Percentiles rank a stretch among this genome's conserved stretches.
Conservation (phyloP, 768 basidiomycete genomes). For the Rhizopogon vinicolor region DNA sequence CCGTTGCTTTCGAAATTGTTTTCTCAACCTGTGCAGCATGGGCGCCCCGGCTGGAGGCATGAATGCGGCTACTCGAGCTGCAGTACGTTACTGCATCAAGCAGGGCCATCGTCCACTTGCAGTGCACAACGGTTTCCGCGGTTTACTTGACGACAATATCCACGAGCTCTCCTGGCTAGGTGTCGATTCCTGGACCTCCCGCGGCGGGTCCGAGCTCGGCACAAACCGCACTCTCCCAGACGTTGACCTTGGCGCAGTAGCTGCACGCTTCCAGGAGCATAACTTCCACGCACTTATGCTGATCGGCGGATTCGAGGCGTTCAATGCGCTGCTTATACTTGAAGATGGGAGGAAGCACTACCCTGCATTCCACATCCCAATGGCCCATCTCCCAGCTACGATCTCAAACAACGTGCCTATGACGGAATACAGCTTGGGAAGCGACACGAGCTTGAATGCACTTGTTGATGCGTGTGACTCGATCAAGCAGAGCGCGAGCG, state of each 20-base stretch:
- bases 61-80: slow-evolving; percentile 96
- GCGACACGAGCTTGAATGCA: slow-evolving; percentile 97
- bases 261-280: slow-evolving; percentile 88
- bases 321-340: slow-evolving; percentile 71
- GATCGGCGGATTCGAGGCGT: slow-evolving; percentile 96
- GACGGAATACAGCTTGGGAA: slow-evolving; percentile 94
- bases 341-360: slow-evolving; percentile 80
- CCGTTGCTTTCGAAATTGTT: not conserved
- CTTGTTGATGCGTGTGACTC: slow-evolving; percentile 97
- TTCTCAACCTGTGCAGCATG: slow-evolving; percentile 45
- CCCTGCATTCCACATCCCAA: slow-evolving; percentile 91
- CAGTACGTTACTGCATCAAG: slow-evolving; percentile 86
- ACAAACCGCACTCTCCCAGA: slow-evolving; percentile 91
- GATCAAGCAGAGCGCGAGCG: slow-evolving; percentile 97
- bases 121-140: slow-evolving; percentile 94
- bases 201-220: slow-evolving; percentile 96
- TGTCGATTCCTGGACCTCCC: slow-evolving; percentile 93
- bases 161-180: slow-evolving; percentile 91
- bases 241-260: slow-evolving; percentile 81
- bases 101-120: slow-evolving; percentile 93
- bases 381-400: slow-evolving; percentile 94
- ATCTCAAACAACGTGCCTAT: slow-evolving; percentile 98
- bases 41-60: slow-evolving; percentile 98
- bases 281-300: slow-evolving; percentile 75
- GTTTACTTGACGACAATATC: slow-evolving; percentile 86